These are phyloP conservation scores for Tulasnella sp. DNA, from an alignment of 768 basidiomycete genomes.

Conservation along the genomic window DNA sequence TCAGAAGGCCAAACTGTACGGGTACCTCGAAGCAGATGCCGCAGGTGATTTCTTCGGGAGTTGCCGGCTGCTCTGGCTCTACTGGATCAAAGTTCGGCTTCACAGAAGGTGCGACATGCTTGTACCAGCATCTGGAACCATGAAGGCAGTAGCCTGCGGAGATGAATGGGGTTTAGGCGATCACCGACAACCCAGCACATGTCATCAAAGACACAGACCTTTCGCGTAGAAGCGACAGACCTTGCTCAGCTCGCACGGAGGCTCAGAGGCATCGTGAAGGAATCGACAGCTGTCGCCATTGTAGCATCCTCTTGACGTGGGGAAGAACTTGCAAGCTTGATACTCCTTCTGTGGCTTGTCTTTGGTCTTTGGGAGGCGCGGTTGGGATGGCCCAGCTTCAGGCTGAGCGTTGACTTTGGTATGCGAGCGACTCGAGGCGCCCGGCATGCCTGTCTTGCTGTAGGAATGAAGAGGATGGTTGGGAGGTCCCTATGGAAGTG, in stretches of 20 bases:
- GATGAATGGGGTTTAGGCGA: background rate
- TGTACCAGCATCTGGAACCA: conserved; percentile 11
- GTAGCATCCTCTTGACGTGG: conserved; percentile 10
- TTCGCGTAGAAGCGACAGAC: conserved; percentile 10
- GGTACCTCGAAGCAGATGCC: conserved; percentile 13
- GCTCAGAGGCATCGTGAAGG: conserved; percentile 2
- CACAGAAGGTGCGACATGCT: conserved; percentile 3
- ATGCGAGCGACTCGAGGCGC: background rate
- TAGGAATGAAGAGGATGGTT: background rate
- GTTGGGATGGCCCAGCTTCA: background rate
- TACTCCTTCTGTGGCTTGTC: background rate
- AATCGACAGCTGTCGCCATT: conserved; percentile 11
- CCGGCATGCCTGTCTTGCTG: background rate
- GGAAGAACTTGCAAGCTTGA: conserved; percentile 4
- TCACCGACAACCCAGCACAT: background rate
- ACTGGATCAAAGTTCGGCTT: background rate
- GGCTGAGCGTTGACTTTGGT: background rate
- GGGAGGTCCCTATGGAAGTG: background rate
- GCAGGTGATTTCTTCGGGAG: conserved; percentile 1
- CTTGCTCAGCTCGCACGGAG: conserved; percentile 2
- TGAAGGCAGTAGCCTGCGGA: conserved; percentile 5
- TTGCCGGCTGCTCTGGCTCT: background rate
- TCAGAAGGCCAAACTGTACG: conserved; percentile 8
- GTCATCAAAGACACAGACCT: background rate
- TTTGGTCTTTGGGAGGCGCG: background rate